Percentiles rank a stretch among this genome's conserved stretches.
These are phyloP conservation scores for Citrus maxima DNA, from an alignment of 345 rosid species.

Conservation along the genomic window DNA sequence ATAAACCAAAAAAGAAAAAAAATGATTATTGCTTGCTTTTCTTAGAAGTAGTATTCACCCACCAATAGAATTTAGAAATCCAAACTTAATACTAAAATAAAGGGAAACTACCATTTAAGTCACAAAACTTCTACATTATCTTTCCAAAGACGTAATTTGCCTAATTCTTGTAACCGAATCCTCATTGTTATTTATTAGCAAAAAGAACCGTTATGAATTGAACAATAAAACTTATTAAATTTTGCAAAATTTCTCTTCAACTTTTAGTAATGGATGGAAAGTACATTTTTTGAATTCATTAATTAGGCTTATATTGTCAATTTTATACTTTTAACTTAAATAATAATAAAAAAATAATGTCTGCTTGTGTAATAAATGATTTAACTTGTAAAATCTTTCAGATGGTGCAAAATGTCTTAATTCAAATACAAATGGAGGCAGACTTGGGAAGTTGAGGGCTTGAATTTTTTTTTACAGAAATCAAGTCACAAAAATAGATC, in stretches of 20 bases:
- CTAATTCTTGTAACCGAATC: background rate
- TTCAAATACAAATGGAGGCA: background rate
- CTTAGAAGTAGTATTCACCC: background rate
- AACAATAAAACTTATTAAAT: background rate
- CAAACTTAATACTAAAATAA: background rate
- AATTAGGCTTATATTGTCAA: background rate
- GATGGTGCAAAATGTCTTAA: background rate
- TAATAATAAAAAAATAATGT: no score
- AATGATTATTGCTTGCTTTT: slow-evolving; percentile 12
- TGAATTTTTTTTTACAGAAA: no score
- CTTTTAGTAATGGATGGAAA: background rate
- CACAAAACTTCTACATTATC: background rate
- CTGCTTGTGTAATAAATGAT: no score
- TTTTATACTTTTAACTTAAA: no score
- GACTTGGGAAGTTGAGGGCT: background rate
- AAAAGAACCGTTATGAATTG: background rate
- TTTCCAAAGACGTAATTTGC: background rate
- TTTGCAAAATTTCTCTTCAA: background rate
- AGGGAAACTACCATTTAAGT: background rate
- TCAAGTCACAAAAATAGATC: no score
- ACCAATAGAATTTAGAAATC: background rate
- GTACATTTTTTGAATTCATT: background rate
- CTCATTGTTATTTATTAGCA: background rate
- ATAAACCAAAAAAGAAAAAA: background rate
- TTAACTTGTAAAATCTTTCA: no score